phyloP scores from a whole-genome alignment of 352 stramenopile species.

The Pythium scleroteichum region DNA sequence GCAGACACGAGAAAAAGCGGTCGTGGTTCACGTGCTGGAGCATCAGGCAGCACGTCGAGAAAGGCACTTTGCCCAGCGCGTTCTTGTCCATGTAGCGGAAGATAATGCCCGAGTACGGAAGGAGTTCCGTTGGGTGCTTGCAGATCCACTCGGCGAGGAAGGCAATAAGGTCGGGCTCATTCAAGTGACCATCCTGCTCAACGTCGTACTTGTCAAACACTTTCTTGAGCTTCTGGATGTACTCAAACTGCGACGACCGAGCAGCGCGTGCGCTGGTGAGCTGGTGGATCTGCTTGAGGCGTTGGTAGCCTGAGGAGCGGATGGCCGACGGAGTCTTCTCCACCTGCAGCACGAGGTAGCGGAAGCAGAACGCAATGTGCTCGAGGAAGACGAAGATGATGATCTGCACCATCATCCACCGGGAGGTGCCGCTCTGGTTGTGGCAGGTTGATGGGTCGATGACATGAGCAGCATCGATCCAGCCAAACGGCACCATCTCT shows the following conservation, averaged over 20 bases:
- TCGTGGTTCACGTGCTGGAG: conserved; percentile 89
- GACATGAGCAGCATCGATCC: conserved; percentile 39
- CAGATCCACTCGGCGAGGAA: conserved; percentile 85
- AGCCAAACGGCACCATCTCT: conserved; percentile 77
- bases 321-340: conserved; percentile 78
- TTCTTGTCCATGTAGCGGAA: conserved; percentile 91
- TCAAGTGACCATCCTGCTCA: conserved; percentile 62
- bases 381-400: conserved; percentile 82
- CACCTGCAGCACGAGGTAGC: conserved; percentile 81
- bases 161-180: conserved; percentile 65
- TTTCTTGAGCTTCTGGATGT: conserved; percentile 75
- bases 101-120: conserved; percentile 78
- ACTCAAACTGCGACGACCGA: conserved; percentile 75
- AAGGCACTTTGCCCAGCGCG: conserved; percentile 72
- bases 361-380: conserved; percentile 79
- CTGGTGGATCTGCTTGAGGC: conserved; percentile 81
- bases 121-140: conserved; percentile 77
- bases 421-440: conserved; percentile 38
- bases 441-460: conserved; percentile 41
- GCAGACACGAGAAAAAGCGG: conserved; percentile 83
- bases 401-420: conserved; percentile 81
- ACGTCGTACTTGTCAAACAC: conserved; percentile 83
- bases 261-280: conserved; percentile 59
- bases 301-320: conserved; percentile 67
- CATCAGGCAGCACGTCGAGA: conserved; percentile 85